These are phyloP conservation scores for Gorgonomyces haynaldii DNA, from an alignment of 192 early-diverging fungal species.

Conservation along the genomic window DNA sequence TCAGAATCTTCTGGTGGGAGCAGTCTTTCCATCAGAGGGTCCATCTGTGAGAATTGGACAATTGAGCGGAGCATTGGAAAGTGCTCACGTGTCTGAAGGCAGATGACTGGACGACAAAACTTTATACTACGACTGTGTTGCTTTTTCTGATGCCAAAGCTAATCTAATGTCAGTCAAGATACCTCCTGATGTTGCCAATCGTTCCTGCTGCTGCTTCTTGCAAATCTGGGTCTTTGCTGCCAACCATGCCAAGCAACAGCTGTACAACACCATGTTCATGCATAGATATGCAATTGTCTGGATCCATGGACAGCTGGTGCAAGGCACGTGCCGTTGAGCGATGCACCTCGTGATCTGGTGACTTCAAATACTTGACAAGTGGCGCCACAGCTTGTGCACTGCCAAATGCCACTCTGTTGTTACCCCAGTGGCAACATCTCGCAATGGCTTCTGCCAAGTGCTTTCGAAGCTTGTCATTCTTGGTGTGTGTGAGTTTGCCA, in stretches of 20 bases:
- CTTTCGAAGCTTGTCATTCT: slow-evolving; percentile 48
- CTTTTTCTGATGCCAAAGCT: slow-evolving; percentile 51
- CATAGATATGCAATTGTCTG: slow-evolving; percentile 60
- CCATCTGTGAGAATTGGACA: too few relatives aligned
- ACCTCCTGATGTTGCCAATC: slow-evolving; percentile 55
- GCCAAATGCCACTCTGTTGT: slow-evolving; percentile 54
- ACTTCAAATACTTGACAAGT: slow-evolving; percentile 50
- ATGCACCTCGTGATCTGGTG: slow-evolving; percentile 50
- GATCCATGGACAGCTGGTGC: slow-evolving; percentile 59
- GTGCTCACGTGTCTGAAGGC: too few relatives aligned
- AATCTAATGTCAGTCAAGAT: slow-evolving; percentile 20
- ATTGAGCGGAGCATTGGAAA: too few relatives aligned
- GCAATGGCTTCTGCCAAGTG: slow-evolving; percentile 53
- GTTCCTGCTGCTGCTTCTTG: slow-evolving; percentile 58
- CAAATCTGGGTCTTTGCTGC: slow-evolving; percentile 37
- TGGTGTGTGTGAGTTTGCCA: slow-evolving; percentile 45
- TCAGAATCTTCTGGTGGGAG: too few relatives aligned
- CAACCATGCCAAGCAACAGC: slow-evolving; percentile 53
- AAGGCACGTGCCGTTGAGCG: slow-evolving; percentile 47
- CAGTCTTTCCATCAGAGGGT: too few relatives aligned
- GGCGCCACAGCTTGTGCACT: slow-evolving; percentile 48
- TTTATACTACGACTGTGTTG: slow-evolving; percentile 28
- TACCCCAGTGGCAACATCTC: slow-evolving; percentile 55
- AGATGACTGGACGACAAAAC: too few relatives aligned
- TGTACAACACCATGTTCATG: slow-evolving; percentile 58